Conservation (phyloP, 192 early-diverging fungal genomes). For the Coemansia sp. region DNA sequence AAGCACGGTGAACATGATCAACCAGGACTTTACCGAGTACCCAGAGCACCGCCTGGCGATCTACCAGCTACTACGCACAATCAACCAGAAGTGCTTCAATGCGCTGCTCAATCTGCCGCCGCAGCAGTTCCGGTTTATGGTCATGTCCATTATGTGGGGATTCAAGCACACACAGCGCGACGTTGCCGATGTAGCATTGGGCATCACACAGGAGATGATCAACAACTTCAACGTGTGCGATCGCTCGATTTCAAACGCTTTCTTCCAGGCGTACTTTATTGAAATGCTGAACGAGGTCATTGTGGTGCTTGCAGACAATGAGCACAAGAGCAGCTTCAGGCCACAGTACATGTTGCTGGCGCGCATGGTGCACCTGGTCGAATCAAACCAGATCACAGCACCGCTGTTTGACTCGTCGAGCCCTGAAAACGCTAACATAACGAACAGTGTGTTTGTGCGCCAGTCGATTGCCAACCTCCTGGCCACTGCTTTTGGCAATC, state of each 20-base stretch:
- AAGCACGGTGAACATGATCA: constrained; percentile 98
- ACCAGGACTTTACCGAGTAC: constrained; percentile 96
- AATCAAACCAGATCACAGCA: constrained; percentile 75
- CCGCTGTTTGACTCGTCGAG: constrained; percentile 81
- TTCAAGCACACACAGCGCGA: constrained; percentile 99
- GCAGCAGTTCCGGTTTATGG: constrained; percentile 85
- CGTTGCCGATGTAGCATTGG: constrained; percentile 88
- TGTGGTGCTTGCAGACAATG: constrained; percentile 93
- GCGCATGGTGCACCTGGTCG: constrained; percentile 86
- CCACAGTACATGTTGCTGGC: constrained; percentile 87
- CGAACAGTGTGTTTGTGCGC: constrained; percentile 77
- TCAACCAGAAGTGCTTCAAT: constrained; percentile 91
- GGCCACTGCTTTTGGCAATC: constrained; percentile 86
- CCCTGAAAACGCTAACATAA: constrained; percentile 71
- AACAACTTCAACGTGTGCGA: constrained; percentile 82
- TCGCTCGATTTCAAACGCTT: constrained; percentile 70
- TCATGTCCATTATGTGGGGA: constrained; percentile 96
- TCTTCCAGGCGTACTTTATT: constrained; percentile 91
- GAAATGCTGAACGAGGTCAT: constrained; percentile 94
- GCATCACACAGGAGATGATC: constrained; percentile 84
- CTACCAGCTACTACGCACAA: constrained; percentile 88
- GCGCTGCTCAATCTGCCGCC: constrained; percentile 81
- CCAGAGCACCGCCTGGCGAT: constrained; percentile 97
- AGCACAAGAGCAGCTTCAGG: constrained; percentile 97
- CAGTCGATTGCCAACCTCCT: constrained; percentile 85